Conservation (phyloP, 345 rosid species). For the Psidium guajava region DNA sequence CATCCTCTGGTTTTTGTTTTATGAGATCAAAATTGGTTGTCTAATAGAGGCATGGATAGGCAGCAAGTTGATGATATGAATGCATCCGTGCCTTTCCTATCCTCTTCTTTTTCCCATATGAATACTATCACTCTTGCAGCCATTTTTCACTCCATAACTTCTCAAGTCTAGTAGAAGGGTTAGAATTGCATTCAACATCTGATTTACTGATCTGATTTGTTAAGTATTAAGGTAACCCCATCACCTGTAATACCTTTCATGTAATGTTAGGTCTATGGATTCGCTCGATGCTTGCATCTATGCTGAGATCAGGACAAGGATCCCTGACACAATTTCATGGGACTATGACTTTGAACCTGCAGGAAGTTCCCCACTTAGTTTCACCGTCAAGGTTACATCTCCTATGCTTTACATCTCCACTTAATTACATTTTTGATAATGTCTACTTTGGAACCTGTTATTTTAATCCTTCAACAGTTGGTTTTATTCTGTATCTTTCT, state of each 20-base stretch:
- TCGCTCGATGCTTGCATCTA: constrained; percentile 63
- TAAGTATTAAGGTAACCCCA: neutral
- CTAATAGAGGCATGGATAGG: neutral
- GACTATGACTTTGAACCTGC: constrained; percentile 84
- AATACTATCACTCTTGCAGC: neutral
- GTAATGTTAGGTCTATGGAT: constrained; percentile 53
- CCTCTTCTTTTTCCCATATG: neutral
- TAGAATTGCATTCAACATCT: neutral
- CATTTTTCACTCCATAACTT: neutral
- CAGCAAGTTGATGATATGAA: neutral
- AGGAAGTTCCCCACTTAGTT: constrained; percentile 62
- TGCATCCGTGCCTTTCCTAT: neutral
- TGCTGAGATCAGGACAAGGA: constrained; percentile 81
- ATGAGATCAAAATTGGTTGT: neutral
- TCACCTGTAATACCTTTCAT: neutral
- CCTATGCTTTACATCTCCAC: neutral
- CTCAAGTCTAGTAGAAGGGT: neutral
- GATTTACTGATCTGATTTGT: neutral
- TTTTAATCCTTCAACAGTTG: neutral
- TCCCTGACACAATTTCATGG: constrained; percentile 70
- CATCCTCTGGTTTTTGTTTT: neutral
- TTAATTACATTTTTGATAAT: neutral
- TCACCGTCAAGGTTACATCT: constrained; percentile 55
- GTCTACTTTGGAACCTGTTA: neutral
- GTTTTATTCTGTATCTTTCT: neutral